Conservation (phyloP, 2,329 filamentous ascomycete genomes). For the Trichoderma afroharzianum region DNA sequence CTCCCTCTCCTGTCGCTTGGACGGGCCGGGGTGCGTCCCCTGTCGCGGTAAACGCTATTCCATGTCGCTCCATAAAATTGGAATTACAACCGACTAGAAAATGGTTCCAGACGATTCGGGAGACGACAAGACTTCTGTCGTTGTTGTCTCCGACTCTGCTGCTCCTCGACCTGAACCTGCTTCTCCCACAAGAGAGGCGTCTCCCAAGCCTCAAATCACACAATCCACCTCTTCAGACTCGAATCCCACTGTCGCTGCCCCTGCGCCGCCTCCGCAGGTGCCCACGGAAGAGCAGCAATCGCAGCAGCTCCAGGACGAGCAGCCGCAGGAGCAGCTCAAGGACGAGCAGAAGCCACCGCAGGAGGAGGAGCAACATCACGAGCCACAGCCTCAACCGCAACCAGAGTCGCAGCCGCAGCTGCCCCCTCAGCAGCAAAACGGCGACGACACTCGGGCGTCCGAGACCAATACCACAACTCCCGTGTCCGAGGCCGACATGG, state of each 20-base stretch:
- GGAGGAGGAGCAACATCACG: background rate
- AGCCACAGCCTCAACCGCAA: background rate
- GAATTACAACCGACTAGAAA: slow-evolving; percentile 27
- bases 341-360: background rate
- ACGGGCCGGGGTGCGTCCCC: slow-evolving; percentile 29
- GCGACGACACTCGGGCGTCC: slow-evolving; percentile 30
- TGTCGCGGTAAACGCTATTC: slow-evolving; percentile 22
- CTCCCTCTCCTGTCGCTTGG: slow-evolving; percentile 20
- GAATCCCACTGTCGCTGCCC: slow-evolving; percentile 16
- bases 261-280: slow-evolving; percentile 5
- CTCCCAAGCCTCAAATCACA: slow-evolving; percentile 5
- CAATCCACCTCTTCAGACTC: slow-evolving; percentile 1
- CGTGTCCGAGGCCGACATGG: slow-evolving; percentile 29
- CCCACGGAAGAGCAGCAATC: slow-evolving; percentile 8
- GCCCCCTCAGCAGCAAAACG: slow-evolving; percentile 30
- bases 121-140: slow-evolving; percentile 20
- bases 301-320: background rate
- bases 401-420: slow-evolving; percentile 22
- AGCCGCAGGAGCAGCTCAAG: slow-evolving; percentile 12
- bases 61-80: slow-evolving; percentile 38
- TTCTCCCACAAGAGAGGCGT: slow-evolving; percentile 20
- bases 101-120: slow-evolving; percentile 29
- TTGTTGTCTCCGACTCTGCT: slow-evolving; percentile 16
- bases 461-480: slow-evolving; percentile 23
- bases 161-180: slow-evolving; percentile 22